phyloP scores from a whole-genome alignment of 148 eudicot genomes.

The Arbutus unedo region DNA sequence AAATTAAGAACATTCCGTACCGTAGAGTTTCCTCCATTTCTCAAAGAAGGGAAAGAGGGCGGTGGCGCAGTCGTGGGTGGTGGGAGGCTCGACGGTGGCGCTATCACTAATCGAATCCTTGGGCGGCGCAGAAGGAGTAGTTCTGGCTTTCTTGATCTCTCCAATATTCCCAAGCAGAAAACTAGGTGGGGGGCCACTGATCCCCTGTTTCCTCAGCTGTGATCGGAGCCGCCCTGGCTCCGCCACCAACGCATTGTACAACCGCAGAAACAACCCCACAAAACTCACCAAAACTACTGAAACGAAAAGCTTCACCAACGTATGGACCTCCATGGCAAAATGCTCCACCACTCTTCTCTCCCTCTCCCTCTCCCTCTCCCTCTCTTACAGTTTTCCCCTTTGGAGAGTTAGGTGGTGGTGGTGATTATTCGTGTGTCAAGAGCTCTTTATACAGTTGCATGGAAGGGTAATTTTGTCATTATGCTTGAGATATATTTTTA shows the following conservation, averaged over 20 bases:
- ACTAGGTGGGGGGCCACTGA: constrained; percentile 8
- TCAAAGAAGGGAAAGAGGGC: constrained; percentile 17
- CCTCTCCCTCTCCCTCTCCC: not conserved
- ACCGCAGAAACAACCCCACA: not conserved
- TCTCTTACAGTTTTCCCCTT: not conserved
- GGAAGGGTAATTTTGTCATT: not conserved
- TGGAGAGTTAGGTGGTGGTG: not conserved
- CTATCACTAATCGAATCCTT: no score
- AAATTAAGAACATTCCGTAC: no score
- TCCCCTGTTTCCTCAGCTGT: constrained; percentile 15
- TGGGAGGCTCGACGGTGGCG: not conserved
- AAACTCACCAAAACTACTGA: not conserved
- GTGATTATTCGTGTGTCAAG: not conserved
- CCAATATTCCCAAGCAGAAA: constrained; percentile 8
- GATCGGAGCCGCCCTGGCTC: not conserved
- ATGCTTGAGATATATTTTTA: not conserved
- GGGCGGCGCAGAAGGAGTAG: not conserved
- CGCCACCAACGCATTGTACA: not conserved
- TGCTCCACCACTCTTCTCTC: not conserved
- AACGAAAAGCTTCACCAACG: not conserved
- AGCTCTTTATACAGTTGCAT: not conserved
- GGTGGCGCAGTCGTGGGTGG: constrained; percentile 4
- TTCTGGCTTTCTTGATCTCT: constrained; percentile 2
- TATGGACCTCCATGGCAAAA: not conserved
- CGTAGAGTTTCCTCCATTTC: constrained; percentile 16